Conservation (phyloP, 2,329 filamentous ascomycete genomes). For the Fusarium aywerte region DNA sequence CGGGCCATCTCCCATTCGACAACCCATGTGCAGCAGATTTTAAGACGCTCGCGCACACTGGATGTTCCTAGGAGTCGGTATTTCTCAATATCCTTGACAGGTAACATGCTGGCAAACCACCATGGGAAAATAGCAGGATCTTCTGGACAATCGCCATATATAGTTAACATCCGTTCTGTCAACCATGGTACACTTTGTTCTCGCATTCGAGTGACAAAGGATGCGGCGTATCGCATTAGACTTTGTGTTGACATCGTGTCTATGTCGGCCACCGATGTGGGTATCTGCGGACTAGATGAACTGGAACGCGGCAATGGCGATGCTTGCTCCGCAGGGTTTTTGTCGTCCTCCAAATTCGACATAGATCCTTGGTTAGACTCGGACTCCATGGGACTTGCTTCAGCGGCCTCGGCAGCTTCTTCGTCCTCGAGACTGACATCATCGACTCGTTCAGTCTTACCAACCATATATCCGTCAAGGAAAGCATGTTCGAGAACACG, state of each 20-base stretch:
- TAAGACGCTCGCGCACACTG: slow-evolving; percentile 82
- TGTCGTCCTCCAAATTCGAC: background rate
- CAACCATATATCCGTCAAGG: slow-evolving; percentile 81
- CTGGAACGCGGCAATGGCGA: slow-evolving; percentile 3
- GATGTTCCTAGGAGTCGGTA: slow-evolving; percentile 78
- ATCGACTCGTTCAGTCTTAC: slow-evolving; percentile 79
- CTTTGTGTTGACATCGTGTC: slow-evolving; percentile 73
- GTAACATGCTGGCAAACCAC: slow-evolving; percentile 88
- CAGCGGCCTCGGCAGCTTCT: slow-evolving; percentile 77
- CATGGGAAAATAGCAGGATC: slow-evolving; percentile 85
- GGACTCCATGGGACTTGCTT: slow-evolving; percentile 53
- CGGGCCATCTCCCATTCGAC: slow-evolving; percentile 73
- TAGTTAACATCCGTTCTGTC: slow-evolving; percentile 73
- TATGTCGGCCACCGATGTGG: slow-evolving; percentile 27
- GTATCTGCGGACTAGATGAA: slow-evolving; percentile 11
- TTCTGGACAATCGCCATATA: slow-evolving; percentile 80
- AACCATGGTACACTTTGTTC: slow-evolving; percentile 78
- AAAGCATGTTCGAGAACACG: slow-evolving; percentile 71
- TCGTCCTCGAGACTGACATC: slow-evolving; percentile 86
- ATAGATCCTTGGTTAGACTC: background rate
- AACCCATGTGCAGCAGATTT: slow-evolving; percentile 85
- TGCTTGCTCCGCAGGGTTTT: slow-evolving; percentile 4
- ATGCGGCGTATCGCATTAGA: slow-evolving; percentile 71
- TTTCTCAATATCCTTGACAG: slow-evolving; percentile 81
- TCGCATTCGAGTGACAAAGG: slow-evolving; percentile 77